phyloP scores from a whole-genome alignment of 805 yeast species.

The Kurtzmaniella cleridarum region DNA sequence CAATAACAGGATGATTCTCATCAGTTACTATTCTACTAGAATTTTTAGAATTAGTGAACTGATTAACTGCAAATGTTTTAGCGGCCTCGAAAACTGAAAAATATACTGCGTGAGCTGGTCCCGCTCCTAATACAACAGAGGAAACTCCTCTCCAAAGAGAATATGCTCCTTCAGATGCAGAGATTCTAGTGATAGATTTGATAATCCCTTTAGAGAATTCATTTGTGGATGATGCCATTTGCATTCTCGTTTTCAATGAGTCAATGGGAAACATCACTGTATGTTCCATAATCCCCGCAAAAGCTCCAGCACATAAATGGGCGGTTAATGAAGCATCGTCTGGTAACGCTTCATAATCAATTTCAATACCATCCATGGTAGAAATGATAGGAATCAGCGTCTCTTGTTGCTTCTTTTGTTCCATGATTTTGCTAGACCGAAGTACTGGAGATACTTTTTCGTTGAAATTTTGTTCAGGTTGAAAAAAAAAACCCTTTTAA shows the following conservation, averaged over 20 bases:
- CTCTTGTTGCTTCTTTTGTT: slow-evolving; percentile 10
- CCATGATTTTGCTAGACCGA: no score
- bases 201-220: slow-evolving; percentile 42
- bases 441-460: no score
- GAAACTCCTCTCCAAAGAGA: slow-evolving; percentile 93
- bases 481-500: no score
- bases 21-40: slow-evolving; percentile 46
- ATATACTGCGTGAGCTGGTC: slow-evolving; percentile 97
- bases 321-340: slow-evolving; percentile 76
- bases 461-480: no score
- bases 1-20: slow-evolving; percentile 73
- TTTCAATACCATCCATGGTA: slow-evolving; percentile 40
- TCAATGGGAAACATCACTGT: slow-evolving; percentile 95
- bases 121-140: slow-evolving; percentile 93
- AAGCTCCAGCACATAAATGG: slow-evolving; percentile 89
- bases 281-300: slow-evolving; percentile 99
- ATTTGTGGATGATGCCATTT: slow-evolving; percentile 35
- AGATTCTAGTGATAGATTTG: slow-evolving; percentile 64
- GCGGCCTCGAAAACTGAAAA: slow-evolving; percentile 89
- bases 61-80: slow-evolving; percentile 51
- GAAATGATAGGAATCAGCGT: slow-evolving; percentile 12
- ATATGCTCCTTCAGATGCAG: slow-evolving; percentile 82
- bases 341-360: slow-evolving; percentile 91
- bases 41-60: slow-evolving; percentile 24
- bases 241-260: slow-evolving; percentile 95